Conservation (phyloP, 495 filamentous ascomycete species). For the Symbiotaphrina buchneri region DNA sequence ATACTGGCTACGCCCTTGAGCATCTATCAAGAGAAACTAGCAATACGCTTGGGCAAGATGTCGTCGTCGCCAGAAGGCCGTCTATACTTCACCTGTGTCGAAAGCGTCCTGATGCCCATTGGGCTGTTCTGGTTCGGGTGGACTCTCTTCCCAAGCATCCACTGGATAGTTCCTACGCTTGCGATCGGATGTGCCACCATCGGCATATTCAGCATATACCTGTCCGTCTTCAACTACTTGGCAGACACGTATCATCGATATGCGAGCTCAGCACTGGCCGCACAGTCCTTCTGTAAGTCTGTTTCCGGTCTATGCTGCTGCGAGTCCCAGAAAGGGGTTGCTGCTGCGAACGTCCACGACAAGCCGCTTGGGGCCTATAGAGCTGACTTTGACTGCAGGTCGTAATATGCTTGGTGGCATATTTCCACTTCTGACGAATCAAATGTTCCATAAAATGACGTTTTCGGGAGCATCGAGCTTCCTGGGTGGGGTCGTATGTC, state of each 20-base stretch:
- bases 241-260: conserved; percentile 79
- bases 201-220: conserved; percentile 74
- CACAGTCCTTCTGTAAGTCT: conserved; percentile 71
- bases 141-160: conserved; percentile 40
- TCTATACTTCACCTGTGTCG: conserved; percentile 64
- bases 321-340: neutral
- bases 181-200: conserved; percentile 55
- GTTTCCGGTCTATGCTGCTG: conserved; percentile 16
- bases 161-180: conserved; percentile 58
- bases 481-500: conserved; percentile 43
- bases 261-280: conserved; percentile 69
- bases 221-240: conserved; percentile 85
- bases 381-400: conserved; percentile 8
- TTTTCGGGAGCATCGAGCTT: conserved; percentile 53
- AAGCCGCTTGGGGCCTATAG: neutral
- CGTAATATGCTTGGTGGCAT: conserved; percentile 68
- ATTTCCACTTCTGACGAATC: conserved; percentile 55
- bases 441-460: conserved; percentile 50
- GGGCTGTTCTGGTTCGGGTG: conserved; percentile 72
- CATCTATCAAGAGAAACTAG: conserved; percentile 44
- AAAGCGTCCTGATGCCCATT: conserved; percentile 42
- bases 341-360: too few species aligned
- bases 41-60: conserved; percentile 11
- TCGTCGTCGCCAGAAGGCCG: conserved; percentile 47
- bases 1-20: conserved; percentile 48